Base-by-base conservation (phyloP, 164 flowering plant genomes). In the Hamamelis virginiana region DNA sequence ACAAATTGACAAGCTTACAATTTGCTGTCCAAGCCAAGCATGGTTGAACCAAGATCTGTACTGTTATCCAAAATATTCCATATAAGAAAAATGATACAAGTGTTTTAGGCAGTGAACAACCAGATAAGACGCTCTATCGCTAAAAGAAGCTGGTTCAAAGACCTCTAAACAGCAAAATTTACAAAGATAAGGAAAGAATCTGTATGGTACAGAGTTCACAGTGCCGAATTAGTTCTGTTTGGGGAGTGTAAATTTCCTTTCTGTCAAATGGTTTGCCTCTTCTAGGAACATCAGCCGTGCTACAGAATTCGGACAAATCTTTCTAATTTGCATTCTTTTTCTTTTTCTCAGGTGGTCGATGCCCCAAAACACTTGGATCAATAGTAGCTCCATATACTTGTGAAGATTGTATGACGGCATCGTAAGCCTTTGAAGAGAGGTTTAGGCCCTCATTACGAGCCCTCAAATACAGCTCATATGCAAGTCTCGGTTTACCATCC, bases 401-500 rank as follows among this genome's bases (percentile, higher is more conserved):
- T 13, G 96, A 76, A 0, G 96, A 89, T 23, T 62, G 51, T 1
- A 88, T 47, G 0, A 93, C 86, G 9, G 92, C 80, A 76, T 96
- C 96, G 65, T 90, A 90, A 45, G 92, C 89, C 80, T 85, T 90
- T 0, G 80, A 15, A 28, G 92, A 83, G 58, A 90, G 95, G 19
- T 43, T 67, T 16, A 90, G 72, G 27, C 89, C 92, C 73, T 90
- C 91, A 15, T 67, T 77, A 0, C 47, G 81, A 67, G 94, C 98
- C 76, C 88, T 86, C 82, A 85, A 25, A 70, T 88, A 91, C 66
- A 88, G 46, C 69, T 96, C 96, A 68, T 84, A 88, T 6, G 97
- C 97, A 50, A 93, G 82, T 78, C 84, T 89, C 14, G 99, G 97
- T 70, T 91, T 93, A 5, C 85, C 92, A 74, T 87, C 99, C 67